Evolutionary conservation across 805 yeast genomes (phyloP).

Genomic region (Limtongozyma cylindracea): DNA sequence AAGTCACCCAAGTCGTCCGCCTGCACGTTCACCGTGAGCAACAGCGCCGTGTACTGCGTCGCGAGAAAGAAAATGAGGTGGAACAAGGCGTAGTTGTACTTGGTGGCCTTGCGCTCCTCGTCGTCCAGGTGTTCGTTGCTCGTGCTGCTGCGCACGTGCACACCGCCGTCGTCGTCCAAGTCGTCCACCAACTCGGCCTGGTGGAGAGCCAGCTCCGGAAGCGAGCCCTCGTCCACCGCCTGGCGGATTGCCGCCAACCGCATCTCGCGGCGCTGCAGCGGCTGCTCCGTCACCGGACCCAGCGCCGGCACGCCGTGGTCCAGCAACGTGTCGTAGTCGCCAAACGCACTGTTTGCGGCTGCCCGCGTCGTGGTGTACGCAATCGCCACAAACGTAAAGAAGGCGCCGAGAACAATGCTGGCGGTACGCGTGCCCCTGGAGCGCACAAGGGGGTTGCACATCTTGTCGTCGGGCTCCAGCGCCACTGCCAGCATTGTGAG

Average conservation of each 20-base stretch:
- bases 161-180: constrained; percentile 10
- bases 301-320: constrained; percentile 12
- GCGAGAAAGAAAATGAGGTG: constrained; percentile 86
- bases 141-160: no score
- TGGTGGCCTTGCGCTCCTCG: constrained; percentile 35
- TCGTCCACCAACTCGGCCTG: constrained; percentile 39
- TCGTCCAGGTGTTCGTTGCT: no score
- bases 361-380: constrained; percentile 96
- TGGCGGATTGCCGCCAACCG: constrained; percentile 71
- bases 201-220: constrained; percentile 76
- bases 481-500: constrained; percentile 81
- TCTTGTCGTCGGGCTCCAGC: constrained; percentile 84
- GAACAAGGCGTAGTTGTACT: constrained; percentile 69
- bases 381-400: constrained; percentile 83
- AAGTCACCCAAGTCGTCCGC: constrained; percentile 70
- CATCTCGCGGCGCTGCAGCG: constrained; percentile 39
- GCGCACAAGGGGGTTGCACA: constrained; percentile 79
- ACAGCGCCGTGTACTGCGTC: constrained; percentile 88
- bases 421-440: constrained; percentile 78
- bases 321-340: constrained; percentile 7
- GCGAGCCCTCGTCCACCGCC: constrained; percentile 89
- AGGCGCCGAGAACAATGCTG: constrained; percentile 70
- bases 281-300: constrained; percentile 15
- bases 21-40: constrained; percentile 77
- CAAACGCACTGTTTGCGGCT: constrained; percentile 37